Conservation (phyloP, 345 rosid genomes). For the Acer saccharum region DNA sequence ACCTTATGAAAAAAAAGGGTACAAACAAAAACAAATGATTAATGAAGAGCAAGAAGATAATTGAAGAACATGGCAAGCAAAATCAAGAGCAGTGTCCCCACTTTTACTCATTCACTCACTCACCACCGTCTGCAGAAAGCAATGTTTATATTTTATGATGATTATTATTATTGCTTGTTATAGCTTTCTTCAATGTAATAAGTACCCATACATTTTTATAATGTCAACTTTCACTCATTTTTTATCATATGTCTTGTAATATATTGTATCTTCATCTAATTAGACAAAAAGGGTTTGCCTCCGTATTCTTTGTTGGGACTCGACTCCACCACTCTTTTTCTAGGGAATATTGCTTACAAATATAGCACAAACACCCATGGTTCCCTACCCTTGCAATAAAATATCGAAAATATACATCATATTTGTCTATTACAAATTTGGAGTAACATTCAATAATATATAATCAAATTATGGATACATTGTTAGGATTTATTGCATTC, state of each 20-base stretch:
- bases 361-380: slow-evolving; percentile 31
- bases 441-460: no score
- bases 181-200: slow-evolving; percentile 48
- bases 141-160: slow-evolving; percentile 17
- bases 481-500: no score
- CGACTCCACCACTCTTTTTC: slow-evolving; percentile 20
- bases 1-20: no score
- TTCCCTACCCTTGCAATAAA: not conserved
- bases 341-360: slow-evolving; percentile 24
- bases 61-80: slow-evolving; percentile 18
- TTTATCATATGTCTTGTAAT: no score
- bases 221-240: slow-evolving; percentile 22
- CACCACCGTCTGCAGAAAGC: slow-evolving; percentile 36
- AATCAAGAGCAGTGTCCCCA: slow-evolving; percentile 14
- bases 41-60: no score
- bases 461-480: no score
- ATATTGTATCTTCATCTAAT: slow-evolving; percentile 18
- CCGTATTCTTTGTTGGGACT: slow-evolving; percentile 35
- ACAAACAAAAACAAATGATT: no score
- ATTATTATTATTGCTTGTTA: slow-evolving; percentile 4
- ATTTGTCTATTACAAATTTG: not conserved
- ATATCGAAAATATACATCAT: not conserved
- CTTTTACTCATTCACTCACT: slow-evolving; percentile 8
- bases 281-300: slow-evolving; percentile 21
- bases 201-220: slow-evolving; percentile 32